Evolutionary conservation across 306 rosid genomes (phyloP).

Genomic region (Lathyrus tuberosus): DNA sequence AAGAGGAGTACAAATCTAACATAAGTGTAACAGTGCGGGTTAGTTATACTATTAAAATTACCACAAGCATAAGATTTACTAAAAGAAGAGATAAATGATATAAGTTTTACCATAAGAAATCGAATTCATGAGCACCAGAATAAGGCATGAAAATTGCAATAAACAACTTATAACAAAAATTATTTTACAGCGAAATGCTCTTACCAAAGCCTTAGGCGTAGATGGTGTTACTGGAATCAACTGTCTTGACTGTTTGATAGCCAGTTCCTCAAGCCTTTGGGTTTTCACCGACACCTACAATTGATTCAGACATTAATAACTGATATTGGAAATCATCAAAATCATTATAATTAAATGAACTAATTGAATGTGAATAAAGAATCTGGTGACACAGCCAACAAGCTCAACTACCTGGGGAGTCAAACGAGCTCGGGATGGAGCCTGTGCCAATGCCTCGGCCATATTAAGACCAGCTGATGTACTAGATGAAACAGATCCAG

Average conservation of each 20-base stretch:
- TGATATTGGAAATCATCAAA: constrained; percentile 27
- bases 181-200: constrained; percentile 30
- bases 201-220: constrained; percentile 79
- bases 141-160: neutral
- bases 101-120: constrained; percentile 23
- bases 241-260: constrained; percentile 91
- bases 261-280: constrained; percentile 94
- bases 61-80: constrained; percentile 2
- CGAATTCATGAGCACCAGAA: constrained; percentile 19
- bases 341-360: constrained; percentile 10
- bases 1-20: neutral
- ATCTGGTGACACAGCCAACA: constrained; percentile 23
- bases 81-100: constrained; percentile 4
- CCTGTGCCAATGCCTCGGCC: constrained; percentile 92
- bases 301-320: constrained; percentile 24
- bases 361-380: constrained; percentile 23
- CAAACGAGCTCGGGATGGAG: constrained; percentile 74
- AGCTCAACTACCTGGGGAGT: constrained; percentile 72
- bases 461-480: constrained; percentile 71
- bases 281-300: constrained; percentile 72
- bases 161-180: constrained; percentile 13
- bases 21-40: constrained; percentile 8
- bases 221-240: constrained; percentile 91
- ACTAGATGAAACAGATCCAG: constrained; percentile 52
- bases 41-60: constrained; percentile 20